Conservation (phyloP, 2,329 filamentous ascomycete species). For the Acarospora socialis region DNA sequence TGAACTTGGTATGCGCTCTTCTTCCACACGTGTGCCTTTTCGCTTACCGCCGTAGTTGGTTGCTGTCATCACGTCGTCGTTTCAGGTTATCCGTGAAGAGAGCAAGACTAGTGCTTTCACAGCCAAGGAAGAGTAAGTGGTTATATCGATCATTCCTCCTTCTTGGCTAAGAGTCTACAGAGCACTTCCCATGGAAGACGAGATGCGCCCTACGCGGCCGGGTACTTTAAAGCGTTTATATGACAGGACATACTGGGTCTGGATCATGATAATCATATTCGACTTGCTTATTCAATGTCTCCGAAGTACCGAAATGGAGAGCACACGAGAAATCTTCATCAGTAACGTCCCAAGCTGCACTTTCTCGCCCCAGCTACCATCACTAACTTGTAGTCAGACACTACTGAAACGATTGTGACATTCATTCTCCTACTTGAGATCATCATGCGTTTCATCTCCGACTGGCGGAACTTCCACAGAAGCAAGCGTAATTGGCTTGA, state of each 20-base stretch:
- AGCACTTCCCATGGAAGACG: conserved; percentile 9
- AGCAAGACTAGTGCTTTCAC: conserved; percentile 90
- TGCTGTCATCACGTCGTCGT: conserved; percentile 95
- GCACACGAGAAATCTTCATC: conserved; percentile 48
- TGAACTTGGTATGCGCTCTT: conserved; percentile 67
- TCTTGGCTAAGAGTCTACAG: conserved; percentile 3
- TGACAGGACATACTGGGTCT: conserved; percentile 58
- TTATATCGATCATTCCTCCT: conserved; percentile 13
- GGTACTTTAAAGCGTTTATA: conserved; percentile 54
- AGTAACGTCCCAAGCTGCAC: conserved; percentile 10
- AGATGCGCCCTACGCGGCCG: conserved; percentile 18
- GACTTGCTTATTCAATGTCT: conserved; percentile 68
- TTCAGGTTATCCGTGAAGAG: conserved; percentile 95
- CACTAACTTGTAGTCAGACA: too few relatives aligned
- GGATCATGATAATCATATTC: conserved; percentile 67
- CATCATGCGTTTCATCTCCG: conserved; percentile 56
- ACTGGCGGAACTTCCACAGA: conserved; percentile 69
- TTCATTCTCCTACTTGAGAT: conserved; percentile 71
- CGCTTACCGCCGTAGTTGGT: conserved; percentile 39
- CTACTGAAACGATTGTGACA: conserved; percentile 62
- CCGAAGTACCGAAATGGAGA: conserved; percentile 63
- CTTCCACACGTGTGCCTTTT: too few relatives aligned
- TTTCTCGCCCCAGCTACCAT: background rate
- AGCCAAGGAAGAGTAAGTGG: conserved; percentile 46
- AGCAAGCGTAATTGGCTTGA: conserved; percentile 68